phyloP scores from a whole-genome alignment of 305 asterid genomes.

The Solanum hybrid region DNA sequence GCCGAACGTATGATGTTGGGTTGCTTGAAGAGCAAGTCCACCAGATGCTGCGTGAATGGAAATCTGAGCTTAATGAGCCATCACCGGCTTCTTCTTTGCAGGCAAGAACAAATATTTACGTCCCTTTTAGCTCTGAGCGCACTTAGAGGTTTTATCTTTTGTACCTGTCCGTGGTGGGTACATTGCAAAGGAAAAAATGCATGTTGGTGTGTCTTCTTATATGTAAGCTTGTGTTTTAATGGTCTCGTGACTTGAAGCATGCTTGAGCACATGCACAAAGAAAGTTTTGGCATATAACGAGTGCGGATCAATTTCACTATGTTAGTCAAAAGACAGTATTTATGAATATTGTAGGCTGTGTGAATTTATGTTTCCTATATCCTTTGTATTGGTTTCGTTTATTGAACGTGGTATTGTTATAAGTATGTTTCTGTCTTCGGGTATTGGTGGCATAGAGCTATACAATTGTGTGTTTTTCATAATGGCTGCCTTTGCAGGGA shows the following conservation, averaged over 20 bases:
- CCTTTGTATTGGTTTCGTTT: neutral
- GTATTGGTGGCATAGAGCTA: neutral
- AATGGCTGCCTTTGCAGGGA: constrained; percentile 43
- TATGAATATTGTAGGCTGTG: neutral
- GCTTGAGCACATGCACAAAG: neutral
- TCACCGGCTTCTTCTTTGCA: constrained; percentile 90
- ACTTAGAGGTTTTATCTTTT: neutral
- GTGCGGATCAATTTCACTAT: neutral
- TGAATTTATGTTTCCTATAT: neutral
- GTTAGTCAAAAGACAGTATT: neutral
- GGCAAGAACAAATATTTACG: constrained; percentile 5
- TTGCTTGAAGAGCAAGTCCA: constrained; percentile 93
- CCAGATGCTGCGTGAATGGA: constrained; percentile 95
- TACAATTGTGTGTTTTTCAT: neutral
- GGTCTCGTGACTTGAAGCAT: neutral
- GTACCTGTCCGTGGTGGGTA: neutral
- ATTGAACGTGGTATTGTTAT: neutral
- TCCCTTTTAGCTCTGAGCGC: neutral
- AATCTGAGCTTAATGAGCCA: constrained; percentile 77
- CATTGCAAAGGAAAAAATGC: neutral
- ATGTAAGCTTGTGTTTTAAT: neutral
- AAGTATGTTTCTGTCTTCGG: neutral
- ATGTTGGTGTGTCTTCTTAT: neutral
- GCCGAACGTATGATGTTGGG: constrained; percentile 64
- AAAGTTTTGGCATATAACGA: neutral